Percentiles rank a stretch among this genome's conserved stretches.
Evolutionary conservation across 2,329 filamentous ascomycete genomes (phyloP).

Genomic region (Colletotrichum camelliae): DNA sequence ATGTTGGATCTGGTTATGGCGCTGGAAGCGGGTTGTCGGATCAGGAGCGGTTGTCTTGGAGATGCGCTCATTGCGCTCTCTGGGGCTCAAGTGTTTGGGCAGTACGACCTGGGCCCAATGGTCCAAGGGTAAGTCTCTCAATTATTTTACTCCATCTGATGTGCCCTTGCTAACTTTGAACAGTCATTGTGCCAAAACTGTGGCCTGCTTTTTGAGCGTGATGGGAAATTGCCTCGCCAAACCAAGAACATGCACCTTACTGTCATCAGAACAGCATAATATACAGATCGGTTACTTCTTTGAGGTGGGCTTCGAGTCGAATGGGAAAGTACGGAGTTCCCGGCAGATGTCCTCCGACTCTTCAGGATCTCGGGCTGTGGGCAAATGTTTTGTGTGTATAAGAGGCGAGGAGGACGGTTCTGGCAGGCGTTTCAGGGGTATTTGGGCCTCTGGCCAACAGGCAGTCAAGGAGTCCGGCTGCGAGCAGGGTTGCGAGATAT

Average conservation of each 20-base stretch:
- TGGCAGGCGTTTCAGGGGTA: constrained; percentile 16
- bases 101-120: constrained; percentile 87
- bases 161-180: neutral
- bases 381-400: constrained; percentile 1
- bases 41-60: constrained; percentile 81
- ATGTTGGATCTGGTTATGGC: constrained; percentile 72
- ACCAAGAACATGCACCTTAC: constrained; percentile 24
- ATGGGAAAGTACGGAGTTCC: neutral
- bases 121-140: constrained; percentile 72
- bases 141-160: constrained; percentile 24
- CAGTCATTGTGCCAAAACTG: constrained; percentile 93
- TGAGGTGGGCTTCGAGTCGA: neutral
- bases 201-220: constrained; percentile 85
- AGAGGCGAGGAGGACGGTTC: constrained; percentile 2
- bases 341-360: constrained; percentile 33
- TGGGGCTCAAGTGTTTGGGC: constrained; percentile 95
- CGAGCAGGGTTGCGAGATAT: constrained; percentile 14
- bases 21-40: constrained; percentile 74
- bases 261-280: constrained; percentile 16
- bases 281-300: neutral
- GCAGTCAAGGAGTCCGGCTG: constrained; percentile 19
- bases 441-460: constrained; percentile 6
- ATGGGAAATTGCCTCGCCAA: constrained; percentile 72
- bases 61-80: constrained; percentile 85
- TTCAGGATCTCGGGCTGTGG: constrained; percentile 8